Base-by-base conservation (phyloP, 345 rosid genomes). In the Clausena lansium region DNA sequence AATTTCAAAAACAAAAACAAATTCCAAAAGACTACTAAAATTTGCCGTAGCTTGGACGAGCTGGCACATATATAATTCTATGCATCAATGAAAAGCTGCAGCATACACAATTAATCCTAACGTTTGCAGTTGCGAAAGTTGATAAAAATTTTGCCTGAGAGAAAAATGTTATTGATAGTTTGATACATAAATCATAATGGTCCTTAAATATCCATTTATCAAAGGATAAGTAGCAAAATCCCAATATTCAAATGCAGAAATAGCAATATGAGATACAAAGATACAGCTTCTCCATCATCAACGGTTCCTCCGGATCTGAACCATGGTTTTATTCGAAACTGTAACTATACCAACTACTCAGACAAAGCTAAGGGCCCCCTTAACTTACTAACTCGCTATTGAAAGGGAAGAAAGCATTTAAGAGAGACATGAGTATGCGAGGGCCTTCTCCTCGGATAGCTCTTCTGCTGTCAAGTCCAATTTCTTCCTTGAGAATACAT, bases 351-450 rank as follows among this genome's bases (percentile, higher is more conserved):
- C 70, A 7, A 64, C 28, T 61, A 58, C 19, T 2, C 22, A 36
- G 10, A 58, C 54, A 74, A 73, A 33, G 3, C 20, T 28, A 28
- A 39, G 50, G 52, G 32, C 33, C 64, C 59, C 33, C 77, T 73
- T 66, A 0, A 5, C 28, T 57, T 19, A 35, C 58, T 9, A 68
- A 14, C 74, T 69, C 67, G 32, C 58, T 39, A 61, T 22, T 3
- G 9, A 62, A 62, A 24, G 25, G 57, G 63, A 41, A 38, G n/a
- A 60, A n/a, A 8, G 50, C 73, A 54, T 73, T 84, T 84, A 94
- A 28, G 94, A 80, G 74, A 96, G 95, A 85, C 99, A 96, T 3
- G 99, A 96, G 91, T 96, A 96, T 9, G 99, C 98, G 60, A 96
- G 85, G 58, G 91, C 89, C 89, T 96, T 96, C 88, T 96, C 99